phyloP scores from a whole-genome alignment of 2,329 filamentous ascomycete species.

The Ophiostoma ulmi region DNA sequence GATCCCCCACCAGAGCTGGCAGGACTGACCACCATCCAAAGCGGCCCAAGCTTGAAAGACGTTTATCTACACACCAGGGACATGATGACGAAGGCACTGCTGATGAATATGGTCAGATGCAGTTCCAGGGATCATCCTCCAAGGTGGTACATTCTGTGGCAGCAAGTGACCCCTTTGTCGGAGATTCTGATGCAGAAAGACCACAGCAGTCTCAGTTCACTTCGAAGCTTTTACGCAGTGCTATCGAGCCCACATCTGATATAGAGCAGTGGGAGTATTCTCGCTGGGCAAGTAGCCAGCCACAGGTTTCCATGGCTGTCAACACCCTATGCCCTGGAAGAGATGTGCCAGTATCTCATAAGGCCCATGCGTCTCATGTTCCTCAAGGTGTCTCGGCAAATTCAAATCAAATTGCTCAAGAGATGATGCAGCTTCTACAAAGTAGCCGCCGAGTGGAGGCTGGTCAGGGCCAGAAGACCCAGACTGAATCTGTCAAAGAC shows the following conservation, averaged over 20 bases:
- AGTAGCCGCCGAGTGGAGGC: neutral
- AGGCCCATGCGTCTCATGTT: neutral
- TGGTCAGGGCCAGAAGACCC: neutral
- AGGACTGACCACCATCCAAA: neutral
- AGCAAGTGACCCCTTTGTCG: constrained; percentile 22
- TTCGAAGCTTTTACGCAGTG: constrained; percentile 19
- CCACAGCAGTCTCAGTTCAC: constrained; percentile 21
- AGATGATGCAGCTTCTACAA: constrained; percentile 24
- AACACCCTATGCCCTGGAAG: neutral
- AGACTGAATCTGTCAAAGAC: constrained; percentile 7
- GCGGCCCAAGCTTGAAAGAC: neutral
- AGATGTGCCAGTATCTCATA: neutral
- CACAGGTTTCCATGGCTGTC: neutral
- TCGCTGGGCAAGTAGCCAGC: neutral
- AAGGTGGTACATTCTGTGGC: neutral
- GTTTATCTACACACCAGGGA: neutral
- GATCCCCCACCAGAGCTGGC: neutral
- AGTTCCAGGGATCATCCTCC: neutral
- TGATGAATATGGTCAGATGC: neutral
- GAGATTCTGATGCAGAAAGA: neutral
- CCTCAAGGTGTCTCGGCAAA: neutral
- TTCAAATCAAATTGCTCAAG: constrained; percentile 12
- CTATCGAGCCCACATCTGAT: neutral
- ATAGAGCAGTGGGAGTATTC: neutral
- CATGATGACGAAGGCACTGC: neutral